A percentile compares a stretch with the other conserved stretches of the same genome.
These are phyloP conservation scores for Pythium coloratum DNA, from an alignment of 352 stramenopile genomes.

Conservation along the genomic window DNA sequence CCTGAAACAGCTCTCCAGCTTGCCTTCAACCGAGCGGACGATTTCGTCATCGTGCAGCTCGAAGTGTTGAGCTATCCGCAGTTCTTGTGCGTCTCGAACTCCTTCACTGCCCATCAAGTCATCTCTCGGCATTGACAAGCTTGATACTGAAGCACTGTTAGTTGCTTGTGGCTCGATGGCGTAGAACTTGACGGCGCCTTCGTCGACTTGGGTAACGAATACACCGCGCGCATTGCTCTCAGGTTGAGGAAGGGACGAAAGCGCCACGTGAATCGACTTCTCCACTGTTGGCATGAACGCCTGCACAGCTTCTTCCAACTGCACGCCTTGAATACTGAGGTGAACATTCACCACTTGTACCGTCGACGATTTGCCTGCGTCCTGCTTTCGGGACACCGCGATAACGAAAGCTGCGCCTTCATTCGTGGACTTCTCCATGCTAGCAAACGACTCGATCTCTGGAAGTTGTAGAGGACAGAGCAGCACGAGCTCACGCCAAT, in stretches of 20 bases:
- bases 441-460: conserved; percentile 5
- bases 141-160: not conserved
- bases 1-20: conserved; percentile 17
- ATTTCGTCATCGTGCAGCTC: conserved; percentile 1
- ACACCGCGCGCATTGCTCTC: not conserved
- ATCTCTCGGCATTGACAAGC: not conserved
- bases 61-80: not conserved
- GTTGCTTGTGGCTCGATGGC: not conserved
- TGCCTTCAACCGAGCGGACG: conserved; percentile 10
- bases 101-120: not conserved
- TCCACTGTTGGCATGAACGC: no score
- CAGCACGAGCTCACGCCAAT: conserved; percentile 25
- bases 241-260: not conserved
- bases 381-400: not conserved
- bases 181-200: not conserved
- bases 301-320: not conserved
- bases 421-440: not conserved
- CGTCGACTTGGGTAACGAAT: conserved; percentile 2
- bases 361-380: not conserved
- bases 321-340: not conserved
- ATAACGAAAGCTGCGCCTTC: not conserved
- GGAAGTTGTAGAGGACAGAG: conserved; percentile 2
- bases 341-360: not conserved
- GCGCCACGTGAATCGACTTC: not conserved
- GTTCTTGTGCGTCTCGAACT: not conserved